These are phyloP conservation scores for Gaertneriomyces sp. DNA, from an alignment of 192 early-diverging fungal species.

Conservation along the genomic window DNA sequence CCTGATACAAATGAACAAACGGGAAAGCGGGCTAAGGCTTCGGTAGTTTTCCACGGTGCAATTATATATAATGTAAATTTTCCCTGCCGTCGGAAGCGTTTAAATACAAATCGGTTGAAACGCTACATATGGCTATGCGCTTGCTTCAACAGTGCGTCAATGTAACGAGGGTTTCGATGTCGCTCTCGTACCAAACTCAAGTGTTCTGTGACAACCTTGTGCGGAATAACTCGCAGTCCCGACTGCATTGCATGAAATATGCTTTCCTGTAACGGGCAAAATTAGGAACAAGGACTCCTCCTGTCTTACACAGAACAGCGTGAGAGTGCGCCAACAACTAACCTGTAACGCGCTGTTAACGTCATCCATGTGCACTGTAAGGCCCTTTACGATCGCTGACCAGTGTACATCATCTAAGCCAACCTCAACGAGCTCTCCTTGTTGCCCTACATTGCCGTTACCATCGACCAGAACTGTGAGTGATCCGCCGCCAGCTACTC, in stretches of 20 bases:
- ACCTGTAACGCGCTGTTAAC: conserved; percentile 42
- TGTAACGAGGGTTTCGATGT: conserved; percentile 19
- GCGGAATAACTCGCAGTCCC: not conserved
- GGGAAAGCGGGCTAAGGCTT: conserved; percentile 11
- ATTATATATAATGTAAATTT: no score
- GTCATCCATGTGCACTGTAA: conserved; percentile 59
- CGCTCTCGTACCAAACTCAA: conserved; percentile 7
- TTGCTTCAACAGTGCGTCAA: conserved; percentile 15
- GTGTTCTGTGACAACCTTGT: conserved; percentile 14
- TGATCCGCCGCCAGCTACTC: conserved; percentile 8
- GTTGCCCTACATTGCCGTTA: not conserved
- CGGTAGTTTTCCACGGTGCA: not conserved
- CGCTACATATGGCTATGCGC: no score
- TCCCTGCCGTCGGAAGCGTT: no score
- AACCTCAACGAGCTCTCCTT: conserved; percentile 36
- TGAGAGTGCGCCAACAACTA: not conserved
- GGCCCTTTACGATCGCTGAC: conserved; percentile 47
- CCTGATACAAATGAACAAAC: conserved; percentile 37
- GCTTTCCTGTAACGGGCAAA: conserved; percentile 25
- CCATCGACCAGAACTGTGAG: conserved; percentile 18
- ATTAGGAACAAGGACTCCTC: not conserved
- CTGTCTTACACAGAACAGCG: not conserved
- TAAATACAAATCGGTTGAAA: no score
- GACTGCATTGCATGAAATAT: conserved; percentile 25
- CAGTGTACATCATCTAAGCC: conserved; percentile 51